Evolutionary conservation across 1,284 basidiomycete species (phyloP).

Genomic region (Pseudozyma sp.): DNA sequence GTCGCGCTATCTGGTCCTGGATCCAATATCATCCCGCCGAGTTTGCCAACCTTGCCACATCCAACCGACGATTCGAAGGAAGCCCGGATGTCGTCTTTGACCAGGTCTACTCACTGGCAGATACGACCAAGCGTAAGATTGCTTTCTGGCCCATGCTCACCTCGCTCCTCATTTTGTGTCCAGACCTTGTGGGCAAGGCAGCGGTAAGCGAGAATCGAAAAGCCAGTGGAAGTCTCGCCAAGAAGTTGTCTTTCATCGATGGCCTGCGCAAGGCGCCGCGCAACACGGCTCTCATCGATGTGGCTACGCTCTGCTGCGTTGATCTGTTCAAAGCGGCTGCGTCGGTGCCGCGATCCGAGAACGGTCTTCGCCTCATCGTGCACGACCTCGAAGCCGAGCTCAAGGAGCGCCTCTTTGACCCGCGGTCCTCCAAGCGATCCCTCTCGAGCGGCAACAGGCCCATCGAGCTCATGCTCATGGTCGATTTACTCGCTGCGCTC

Average conservation of each 20-base stretch:
- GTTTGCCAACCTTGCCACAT: slow-evolving; percentile 79
- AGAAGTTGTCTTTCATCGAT: slow-evolving; percentile 71
- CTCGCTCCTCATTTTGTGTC: slow-evolving; percentile 80
- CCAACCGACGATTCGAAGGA: slow-evolving; percentile 64
- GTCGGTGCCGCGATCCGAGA: slow-evolving; percentile 73
- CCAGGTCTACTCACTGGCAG: slow-evolving; percentile 62
- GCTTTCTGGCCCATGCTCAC: slow-evolving; percentile 85
- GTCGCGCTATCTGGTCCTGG: slow-evolving; percentile 91
- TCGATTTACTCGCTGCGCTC: slow-evolving; percentile 62
- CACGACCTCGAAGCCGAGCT: slow-evolving; percentile 64
- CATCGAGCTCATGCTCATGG: slow-evolving; percentile 62
- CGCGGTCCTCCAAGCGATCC: slow-evolving; percentile 47
- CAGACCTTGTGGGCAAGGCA: slow-evolving; percentile 76
- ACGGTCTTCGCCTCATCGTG: slow-evolving; percentile 77
- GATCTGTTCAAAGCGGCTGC: slow-evolving; percentile 86
- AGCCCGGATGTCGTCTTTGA: slow-evolving; percentile 68
- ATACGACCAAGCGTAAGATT: slow-evolving; percentile 73
- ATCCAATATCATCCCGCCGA: slow-evolving; percentile 84
- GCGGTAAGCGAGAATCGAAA: slow-evolving; percentile 69
- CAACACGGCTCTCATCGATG: slow-evolving; percentile 72
- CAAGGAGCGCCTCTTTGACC: slow-evolving; percentile 62
- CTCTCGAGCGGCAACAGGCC: slow-evolving; percentile 47
- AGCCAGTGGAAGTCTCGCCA: slow-evolving; percentile 65
- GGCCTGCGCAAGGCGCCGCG: slow-evolving; percentile 66
- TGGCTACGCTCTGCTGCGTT: slow-evolving; percentile 79